A percentile compares a stretch with the other conserved stretches of the same genome.
Conservation (phyloP, 345 rosid genomes). For the Brassica incana region DNA sequence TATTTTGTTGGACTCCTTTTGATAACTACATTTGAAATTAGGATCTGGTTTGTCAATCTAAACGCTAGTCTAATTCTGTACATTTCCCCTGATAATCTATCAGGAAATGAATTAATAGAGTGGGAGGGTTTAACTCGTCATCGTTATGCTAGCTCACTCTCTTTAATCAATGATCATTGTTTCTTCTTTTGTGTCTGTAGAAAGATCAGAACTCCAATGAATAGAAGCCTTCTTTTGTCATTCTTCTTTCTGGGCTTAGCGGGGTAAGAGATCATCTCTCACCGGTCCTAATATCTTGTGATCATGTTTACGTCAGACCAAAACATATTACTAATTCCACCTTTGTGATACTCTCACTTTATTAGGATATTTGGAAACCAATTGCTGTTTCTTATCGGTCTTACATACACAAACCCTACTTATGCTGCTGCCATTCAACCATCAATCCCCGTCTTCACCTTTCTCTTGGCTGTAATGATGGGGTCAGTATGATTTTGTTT, state of each 20-base stretch:
- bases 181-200: slow-evolving; percentile 42
- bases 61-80: not conserved
- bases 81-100: not conserved
- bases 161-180: no score
- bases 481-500: no score
- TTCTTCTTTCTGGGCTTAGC: slow-evolving; percentile 88
- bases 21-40: not conserved
- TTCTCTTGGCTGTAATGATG: no score
- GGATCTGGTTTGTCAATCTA: slow-evolving; percentile 15
- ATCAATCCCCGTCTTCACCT: no score
- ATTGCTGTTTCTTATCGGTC: no score
- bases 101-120: not conserved
- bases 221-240: slow-evolving; percentile 58
- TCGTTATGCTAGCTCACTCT: not conserved
- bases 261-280: slow-evolving; percentile 55
- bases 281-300: slow-evolving; percentile 5
- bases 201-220: slow-evolving; percentile 74
- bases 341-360: not conserved
- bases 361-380: no score
- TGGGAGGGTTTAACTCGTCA: slow-evolving; percentile 1
- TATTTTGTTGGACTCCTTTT: not conserved
- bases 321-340: not conserved
- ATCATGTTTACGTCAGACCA: slow-evolving; percentile 9
- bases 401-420: no score
- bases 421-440: no score